These are phyloP conservation scores for Vaucheria bursata DNA, from an alignment of 352 stramenopile genomes.

Conservation along the genomic window DNA sequence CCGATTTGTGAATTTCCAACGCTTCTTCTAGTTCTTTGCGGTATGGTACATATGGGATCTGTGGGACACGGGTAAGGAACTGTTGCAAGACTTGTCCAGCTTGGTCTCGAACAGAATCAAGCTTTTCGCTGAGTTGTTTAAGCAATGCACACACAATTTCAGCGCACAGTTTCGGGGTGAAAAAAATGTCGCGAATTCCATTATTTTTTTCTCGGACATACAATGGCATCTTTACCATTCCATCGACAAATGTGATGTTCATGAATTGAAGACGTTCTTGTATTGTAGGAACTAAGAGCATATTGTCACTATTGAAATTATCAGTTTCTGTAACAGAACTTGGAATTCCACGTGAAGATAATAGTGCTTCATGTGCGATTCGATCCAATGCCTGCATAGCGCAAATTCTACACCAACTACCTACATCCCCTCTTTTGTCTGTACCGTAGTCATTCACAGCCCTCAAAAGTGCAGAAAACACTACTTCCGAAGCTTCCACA, in stretches of 20 bases:
- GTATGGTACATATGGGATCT: slow-evolving; percentile 63
- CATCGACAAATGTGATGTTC: background rate
- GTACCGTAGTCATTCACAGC: slow-evolving; percentile 86
- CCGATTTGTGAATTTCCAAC: slow-evolving; percentile 64
- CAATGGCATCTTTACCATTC: background rate
- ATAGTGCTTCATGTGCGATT: slow-evolving; percentile 59
- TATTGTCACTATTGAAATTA: background rate
- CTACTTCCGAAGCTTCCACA: slow-evolving; percentile 48
- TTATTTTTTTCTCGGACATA: background rate
- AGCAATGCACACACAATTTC: slow-evolving; percentile 21
- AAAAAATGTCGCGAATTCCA: slow-evolving; percentile 13
- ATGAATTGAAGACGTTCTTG: background rate
- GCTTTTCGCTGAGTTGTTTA: slow-evolving; percentile 85
- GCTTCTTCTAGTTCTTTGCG: slow-evolving; percentile 58
- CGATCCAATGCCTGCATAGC: slow-evolving; percentile 78
- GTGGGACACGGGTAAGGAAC: slow-evolving; percentile 69
- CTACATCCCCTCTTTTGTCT: slow-evolving; percentile 93
- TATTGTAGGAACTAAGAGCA: background rate
- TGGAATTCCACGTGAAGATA: slow-evolving; percentile 53
- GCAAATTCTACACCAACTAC: slow-evolving; percentile 89
- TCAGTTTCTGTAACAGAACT: slow-evolving; percentile 38
- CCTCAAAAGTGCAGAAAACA: slow-evolving; percentile 70
- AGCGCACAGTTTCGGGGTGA: slow-evolving; percentile 2
- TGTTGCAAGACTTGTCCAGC: slow-evolving; percentile 75
- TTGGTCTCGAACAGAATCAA: slow-evolving; percentile 78